Evolutionary conservation across 1,284 basidiomycete genomes (phyloP), one percentile per base, ranked within the genome.

Genomic region (Fomitopsis betulina): DNA sequence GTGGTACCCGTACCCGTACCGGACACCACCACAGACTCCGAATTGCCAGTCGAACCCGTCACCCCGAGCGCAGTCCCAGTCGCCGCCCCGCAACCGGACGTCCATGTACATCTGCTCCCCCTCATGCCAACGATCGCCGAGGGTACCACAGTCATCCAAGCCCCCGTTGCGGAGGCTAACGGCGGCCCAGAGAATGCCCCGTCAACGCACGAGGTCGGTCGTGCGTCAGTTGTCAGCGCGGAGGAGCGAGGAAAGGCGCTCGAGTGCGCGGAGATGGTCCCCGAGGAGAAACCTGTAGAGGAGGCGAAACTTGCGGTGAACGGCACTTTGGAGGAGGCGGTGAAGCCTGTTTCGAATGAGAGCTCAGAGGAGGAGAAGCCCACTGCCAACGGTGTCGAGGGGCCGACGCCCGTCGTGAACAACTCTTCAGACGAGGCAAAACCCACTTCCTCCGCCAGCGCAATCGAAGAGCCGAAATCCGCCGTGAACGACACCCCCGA

Each of bases 191-290:
- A 47, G 35, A 50, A 50, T 39, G 45, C 57, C 23, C 54, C 56
- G 6, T 61, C 57, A 19, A 68, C 67, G 37, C 65, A 66, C 56
- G 54, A 56, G 19, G 64, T 63, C 23, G 62, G 27, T 56, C 53
- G 55, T 27, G 50, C 19, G 25, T 57, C 56, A 53, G 60, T 58
- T 35, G 54, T 55, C 19, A 53, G 50, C 47, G 42, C 23, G 15
- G 37, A 47, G 43, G 19, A n/a, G 19, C 39, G 33, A 2, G 42
- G 21, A 13, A 10, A 27, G 55, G 55, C 55, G 27, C 27, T 35
- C 5, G 30, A n/a, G 39, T 27, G 32, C 40, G 40, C 19, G 40
- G 19, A 13, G 7, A 32, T n/a, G 3, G 52, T n/a, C 21, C 5
- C 9, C 35, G 23, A 12, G 9, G 2, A 27, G 32, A 27, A 30